Evolutionary conservation across 2,329 filamentous ascomycete genomes (phyloP), one percentile per base, ranked within the genome.

Genomic region (Ascochyta koolunga): DNA sequence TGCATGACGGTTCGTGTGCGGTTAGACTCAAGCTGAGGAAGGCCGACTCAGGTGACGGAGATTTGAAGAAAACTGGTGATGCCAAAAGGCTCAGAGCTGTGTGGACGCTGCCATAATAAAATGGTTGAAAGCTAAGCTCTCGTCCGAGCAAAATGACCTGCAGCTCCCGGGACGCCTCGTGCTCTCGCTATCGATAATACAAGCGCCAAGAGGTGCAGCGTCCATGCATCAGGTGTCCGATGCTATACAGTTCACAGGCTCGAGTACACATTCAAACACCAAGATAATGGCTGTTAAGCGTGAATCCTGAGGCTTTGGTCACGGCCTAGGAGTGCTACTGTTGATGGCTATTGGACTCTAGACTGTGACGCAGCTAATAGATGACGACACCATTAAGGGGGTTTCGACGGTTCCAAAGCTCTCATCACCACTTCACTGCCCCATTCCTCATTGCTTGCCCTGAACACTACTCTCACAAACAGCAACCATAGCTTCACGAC

Each of bases 401-500:
- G 47, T 46, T 43, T 46, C 19, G 25, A 38, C 42, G 47, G 46
- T 37, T 50, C 41, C 32, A 47, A 47, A 11, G 35, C 25, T 27
- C 37, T 47, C 47, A 43, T 25, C 48, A 33, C 38, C 40, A 45
- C 39, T 24, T 32, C 40, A 29, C 11, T 32, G 11, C 39, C 25
- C 27, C 18, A 21, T n/a, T n/a, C n/a, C n/a, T n/a, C n/a, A 3
- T 8, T 41, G 31, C 44, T 52, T 16, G 41, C 3, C 29, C 31
- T n/a, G 33, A 32, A 25, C 32, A 29, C 19, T n/a, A 29, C 18
- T 38, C n/a, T 41, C 27, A 50, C 33, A 46, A 41, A 56, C 58
- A 65, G 68, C 65, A 64, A 77, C 24, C 60, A 77, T 78, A 76
- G 75, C 74, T 73, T 75, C 73, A 50, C 59, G 56, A 50, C 61